Evolutionary conservation across 2,329 filamentous ascomycete genomes (phyloP).

Genomic region (Penicillium frequentans): DNA sequence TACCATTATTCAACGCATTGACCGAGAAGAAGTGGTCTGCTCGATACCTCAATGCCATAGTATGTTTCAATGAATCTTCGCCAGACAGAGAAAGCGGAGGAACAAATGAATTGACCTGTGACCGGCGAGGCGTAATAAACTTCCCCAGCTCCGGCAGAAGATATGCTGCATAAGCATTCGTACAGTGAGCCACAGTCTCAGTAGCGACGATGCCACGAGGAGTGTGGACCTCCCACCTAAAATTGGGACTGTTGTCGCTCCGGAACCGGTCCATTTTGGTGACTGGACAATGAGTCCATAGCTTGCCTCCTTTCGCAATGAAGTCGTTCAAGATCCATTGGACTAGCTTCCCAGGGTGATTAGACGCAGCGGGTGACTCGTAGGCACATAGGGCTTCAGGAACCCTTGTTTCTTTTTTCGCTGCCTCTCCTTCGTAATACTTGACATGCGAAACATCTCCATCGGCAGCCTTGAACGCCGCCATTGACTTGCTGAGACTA

Average conservation of each 20-base stretch:
- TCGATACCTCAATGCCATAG: slow-evolving; percentile 6
- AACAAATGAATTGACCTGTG: slow-evolving; percentile 6
- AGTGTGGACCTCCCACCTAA: slow-evolving; percentile 4
- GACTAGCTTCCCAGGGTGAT: slow-evolving; percentile 7
- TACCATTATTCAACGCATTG: slow-evolving; percentile 2
- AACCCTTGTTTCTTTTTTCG: background rate
- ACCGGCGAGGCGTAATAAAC: slow-evolving; percentile 3
- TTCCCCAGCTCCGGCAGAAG: background rate
- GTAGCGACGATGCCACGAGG: background rate
- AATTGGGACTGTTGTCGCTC: background rate
- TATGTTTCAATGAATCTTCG: background rate
- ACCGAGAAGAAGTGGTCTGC: slow-evolving; percentile 7
- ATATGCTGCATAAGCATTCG: slow-evolving; percentile 6
- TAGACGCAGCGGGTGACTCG: slow-evolving; percentile 5
- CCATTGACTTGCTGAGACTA: background rate
- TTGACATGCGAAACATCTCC: slow-evolving; percentile 4
- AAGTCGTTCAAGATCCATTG: slow-evolving; percentile 10
- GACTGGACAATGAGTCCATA: slow-evolving; percentile 9
- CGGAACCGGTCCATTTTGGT: background rate
- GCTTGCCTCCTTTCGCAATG: slow-evolving; percentile 1
- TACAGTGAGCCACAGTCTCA: slow-evolving; percentile 3
- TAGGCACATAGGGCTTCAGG: background rate
- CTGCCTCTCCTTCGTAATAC: slow-evolving; percentile 3
- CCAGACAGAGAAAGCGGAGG: slow-evolving; percentile 1
- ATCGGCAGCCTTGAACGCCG: slow-evolving; percentile 3